Evolutionary conservation across 2,329 filamentous ascomycete species (phyloP), one percentile per base, ranked within the genome.

Genomic region (Microsporum canis): DNA sequence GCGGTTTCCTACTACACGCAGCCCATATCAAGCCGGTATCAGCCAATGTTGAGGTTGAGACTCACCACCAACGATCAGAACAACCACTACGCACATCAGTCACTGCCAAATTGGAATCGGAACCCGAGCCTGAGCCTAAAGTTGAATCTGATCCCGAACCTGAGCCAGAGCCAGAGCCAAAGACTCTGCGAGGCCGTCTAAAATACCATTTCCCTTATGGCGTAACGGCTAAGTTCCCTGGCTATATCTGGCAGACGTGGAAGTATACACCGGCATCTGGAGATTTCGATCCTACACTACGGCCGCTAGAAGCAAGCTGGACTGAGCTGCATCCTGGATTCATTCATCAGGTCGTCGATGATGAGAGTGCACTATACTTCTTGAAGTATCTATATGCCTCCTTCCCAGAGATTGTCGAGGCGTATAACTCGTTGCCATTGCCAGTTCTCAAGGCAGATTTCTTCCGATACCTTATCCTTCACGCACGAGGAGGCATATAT

Each of bases 191-290:
- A 82, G 78, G 96, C 65, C 83, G 94, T 76, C 84, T 99, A 61
- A 87, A 86, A 59, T 96, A 95, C 78, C 88, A 95, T 68, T 97
- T 94, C 75, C 90, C 91, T 23, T 99, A 97, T 79, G 88, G 96
- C 70, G 81, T 92, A 64, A 85, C 91, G 70, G 76, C 80, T 67
- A 95, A 92, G 73, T 97, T 97, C 73, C 94, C 94, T 2, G 91
- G 91, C 61, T 97, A 96, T 78, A 95, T 99, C 71, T 99, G 94
- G 94, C 94, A 99, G 80, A 99, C 94, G 12, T 99, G 94, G 94
- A 96, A 95, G 74, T 87, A 84, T 70, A 88, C 85, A 0, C 91
- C 92, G 0, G 82, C 86, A 1, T 88, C 89, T 27, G 80, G 84
- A 58, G 81, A 88, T 64, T 99, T 99, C 71, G 76, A 75, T 8